These are phyloP conservation scores for Scalesia atractyloides DNA, from an alignment of 129 eudicot species.

Conservation along the genomic window DNA sequence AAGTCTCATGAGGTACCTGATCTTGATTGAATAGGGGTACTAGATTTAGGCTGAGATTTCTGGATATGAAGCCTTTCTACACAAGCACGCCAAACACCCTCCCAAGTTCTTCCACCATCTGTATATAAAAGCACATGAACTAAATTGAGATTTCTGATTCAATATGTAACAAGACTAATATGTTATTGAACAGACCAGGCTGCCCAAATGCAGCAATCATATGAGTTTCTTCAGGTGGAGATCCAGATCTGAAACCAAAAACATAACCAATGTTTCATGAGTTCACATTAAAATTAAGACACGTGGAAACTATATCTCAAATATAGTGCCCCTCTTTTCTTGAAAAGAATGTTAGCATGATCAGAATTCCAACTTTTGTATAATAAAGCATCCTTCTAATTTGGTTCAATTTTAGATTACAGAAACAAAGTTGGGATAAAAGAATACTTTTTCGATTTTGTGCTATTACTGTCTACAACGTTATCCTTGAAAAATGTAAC, in stretches of 20 bases:
- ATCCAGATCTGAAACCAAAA: conserved; percentile 74
- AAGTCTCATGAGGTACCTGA: conserved; percentile 47
- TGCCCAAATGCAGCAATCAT: conserved; percentile 95
- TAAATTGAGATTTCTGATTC: background rate
- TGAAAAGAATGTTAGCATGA: conserved; percentile 5
- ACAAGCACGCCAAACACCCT: conserved; percentile 78
- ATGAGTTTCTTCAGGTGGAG: conserved; percentile 85
- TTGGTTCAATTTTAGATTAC: background rate
- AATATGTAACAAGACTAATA: conserved; percentile 10
- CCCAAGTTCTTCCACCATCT: conserved; percentile 91
- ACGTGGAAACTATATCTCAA: background rate
- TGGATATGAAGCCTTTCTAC: conserved; percentile 62
- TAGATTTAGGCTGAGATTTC: conserved; percentile 45
- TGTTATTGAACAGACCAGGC: conserved; percentile 53
- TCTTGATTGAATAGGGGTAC: conserved; percentile 53
- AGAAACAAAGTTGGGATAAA: conserved; percentile 4
- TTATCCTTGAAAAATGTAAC: background rate
- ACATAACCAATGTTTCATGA: conserved; percentile 14
- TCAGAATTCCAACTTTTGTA: background rate
- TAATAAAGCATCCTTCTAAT: background rate
- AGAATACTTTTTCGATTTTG: background rate
- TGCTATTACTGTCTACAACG: background rate
- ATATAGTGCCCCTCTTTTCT: background rate
- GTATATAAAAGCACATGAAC: background rate
- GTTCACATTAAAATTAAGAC: conserved; percentile 1